phyloP scores from a whole-genome alignment of 2,329 filamentous ascomycete genomes.

The Myriosclerotinia scirpicola region DNA sequence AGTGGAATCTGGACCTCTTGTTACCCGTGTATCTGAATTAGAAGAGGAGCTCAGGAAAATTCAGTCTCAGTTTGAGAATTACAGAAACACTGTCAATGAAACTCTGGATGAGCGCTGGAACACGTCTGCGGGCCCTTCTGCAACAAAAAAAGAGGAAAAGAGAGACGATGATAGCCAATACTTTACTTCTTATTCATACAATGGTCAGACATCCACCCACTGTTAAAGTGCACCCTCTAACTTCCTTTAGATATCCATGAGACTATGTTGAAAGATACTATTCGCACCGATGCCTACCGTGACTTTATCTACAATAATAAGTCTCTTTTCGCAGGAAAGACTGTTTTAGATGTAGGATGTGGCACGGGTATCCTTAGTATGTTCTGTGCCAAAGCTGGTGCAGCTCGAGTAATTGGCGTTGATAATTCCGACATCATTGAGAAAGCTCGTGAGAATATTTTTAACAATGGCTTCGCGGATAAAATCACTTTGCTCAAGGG shows the following conservation, averaged over 20 bases:
- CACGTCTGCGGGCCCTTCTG: conserved; percentile 38
- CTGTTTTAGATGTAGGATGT: conserved; percentile 88
- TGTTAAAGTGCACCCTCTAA: conserved; percentile 22
- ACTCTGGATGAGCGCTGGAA: conserved; percentile 45
- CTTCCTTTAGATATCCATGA: conserved; percentile 76
- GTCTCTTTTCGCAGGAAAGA: conserved; percentile 79
- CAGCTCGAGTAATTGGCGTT: conserved; percentile 82
- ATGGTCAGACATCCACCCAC: conserved; percentile 48
- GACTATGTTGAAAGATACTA: conserved; percentile 87
- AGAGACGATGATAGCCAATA: conserved; percentile 59
- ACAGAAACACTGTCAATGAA: conserved; percentile 44
- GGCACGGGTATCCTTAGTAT: conserved; percentile 86
- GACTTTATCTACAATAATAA: conserved; percentile 96
- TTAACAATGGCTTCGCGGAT: conserved; percentile 72
- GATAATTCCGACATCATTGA: conserved; percentile 90
- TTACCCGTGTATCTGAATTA: conserved; percentile 42
- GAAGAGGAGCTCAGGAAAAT: conserved; percentile 43
- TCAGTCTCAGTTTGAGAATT: conserved; percentile 45
- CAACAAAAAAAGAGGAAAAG: conserved; percentile 38
- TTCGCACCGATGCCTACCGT: conserved; percentile 87
- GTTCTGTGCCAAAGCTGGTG: conserved; percentile 90
- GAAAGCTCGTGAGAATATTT: conserved; percentile 81
- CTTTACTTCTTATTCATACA: conserved; percentile 65
- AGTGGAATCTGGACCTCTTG: conserved; percentile 33
- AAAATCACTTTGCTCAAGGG: conserved; percentile 79